Evolutionary conservation across 1,139 yeast species (phyloP).

Genomic region (Hansenula sp.): DNA sequence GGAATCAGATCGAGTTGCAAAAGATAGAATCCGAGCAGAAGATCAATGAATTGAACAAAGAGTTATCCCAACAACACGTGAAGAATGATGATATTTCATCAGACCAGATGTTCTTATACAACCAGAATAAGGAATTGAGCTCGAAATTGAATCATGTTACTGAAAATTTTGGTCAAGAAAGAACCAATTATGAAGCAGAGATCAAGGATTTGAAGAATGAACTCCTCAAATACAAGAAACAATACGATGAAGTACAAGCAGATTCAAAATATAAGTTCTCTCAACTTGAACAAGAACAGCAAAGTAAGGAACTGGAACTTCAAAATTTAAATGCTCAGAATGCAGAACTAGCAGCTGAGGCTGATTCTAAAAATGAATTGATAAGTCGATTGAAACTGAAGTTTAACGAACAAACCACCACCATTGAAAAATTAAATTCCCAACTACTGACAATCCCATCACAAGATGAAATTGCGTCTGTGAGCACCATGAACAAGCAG

Average conservation of each 20-base stretch:
- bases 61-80: slow-evolving; percentile 22
- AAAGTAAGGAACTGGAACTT: slow-evolving; percentile 15
- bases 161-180: slow-evolving; percentile 22
- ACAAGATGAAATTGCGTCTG: slow-evolving; percentile 17
- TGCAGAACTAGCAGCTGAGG: neutral
- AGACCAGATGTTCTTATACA: slow-evolving; percentile 38
- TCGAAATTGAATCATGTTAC: slow-evolving; percentile 28
- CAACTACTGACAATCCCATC: slow-evolving; percentile 19
- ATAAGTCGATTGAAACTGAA: slow-evolving; percentile 20
- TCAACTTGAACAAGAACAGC: slow-evolving; percentile 4
- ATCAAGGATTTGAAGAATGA: slow-evolving; percentile 14
- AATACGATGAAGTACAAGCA: slow-evolving; percentile 17
- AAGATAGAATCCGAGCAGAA: slow-evolving; percentile 29
- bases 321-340: neutral
- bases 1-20: slow-evolving; percentile 28
- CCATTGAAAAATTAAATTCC: slow-evolving; percentile 30
- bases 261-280: slow-evolving; percentile 2
- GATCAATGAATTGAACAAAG: slow-evolving; percentile 26
- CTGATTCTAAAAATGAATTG: slow-evolving; percentile 18
- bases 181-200: slow-evolving; percentile 21
- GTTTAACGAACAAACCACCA: slow-evolving; percentile 27
- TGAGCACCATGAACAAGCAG: slow-evolving; percentile 44
- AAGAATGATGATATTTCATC: slow-evolving; percentile 27
- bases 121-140: slow-evolving; percentile 32
- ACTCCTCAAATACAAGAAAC: slow-evolving; percentile 14